Base-by-base conservation (phyloP, 129 eudicot species). In the Helianthus tuberosus region DNA sequence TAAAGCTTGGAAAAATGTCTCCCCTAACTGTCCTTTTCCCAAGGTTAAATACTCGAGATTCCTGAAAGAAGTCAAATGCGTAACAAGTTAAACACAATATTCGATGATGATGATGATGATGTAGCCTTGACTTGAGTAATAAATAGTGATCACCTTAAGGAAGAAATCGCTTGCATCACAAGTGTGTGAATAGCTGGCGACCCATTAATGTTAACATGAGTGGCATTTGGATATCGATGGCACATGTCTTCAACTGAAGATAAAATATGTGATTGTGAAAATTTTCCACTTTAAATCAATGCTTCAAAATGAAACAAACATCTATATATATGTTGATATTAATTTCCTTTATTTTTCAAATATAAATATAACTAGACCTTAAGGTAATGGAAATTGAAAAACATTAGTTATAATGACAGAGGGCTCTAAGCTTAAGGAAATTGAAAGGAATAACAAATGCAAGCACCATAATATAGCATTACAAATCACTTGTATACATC, bases 181-280 rank as follows among this genome's bases (percentile, higher is more conserved):
- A 94, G 97, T n/a, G 66, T 61, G 69, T 90, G 90, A 68, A 85
- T 82, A 43, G 70, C 77, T 13, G 91, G 91, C 39, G 91, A 76
- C 29, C 96, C 96, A 51, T 76, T 88, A 13, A 91, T 74, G 77
- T 91, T 94, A 29, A 91, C 84, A 81, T 81, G 86, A 75, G 85
- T 88, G 4, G 97, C 97, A 74, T 86, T 94, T 25, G 97, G 97
- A 80, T 94, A 94, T 16, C 97, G 96, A 13, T 51, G 91, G 81
- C 97, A 94, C 87, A 94, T 88, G 69, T 91, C 91, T 85, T 88
- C 99, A 89, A 94, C 99, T 94, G 80, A 70, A 74, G 59, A 79
- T 13, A 66, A 27, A 68, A 15, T 59, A 44, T 43, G 69, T 39
- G 32, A 27, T 1, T 27, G 32, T 27, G 17, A 68, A 46, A 58